phyloP scores from a whole-genome alignment of 768 basidiomycete genomes.

The Mycena metata region DNA sequence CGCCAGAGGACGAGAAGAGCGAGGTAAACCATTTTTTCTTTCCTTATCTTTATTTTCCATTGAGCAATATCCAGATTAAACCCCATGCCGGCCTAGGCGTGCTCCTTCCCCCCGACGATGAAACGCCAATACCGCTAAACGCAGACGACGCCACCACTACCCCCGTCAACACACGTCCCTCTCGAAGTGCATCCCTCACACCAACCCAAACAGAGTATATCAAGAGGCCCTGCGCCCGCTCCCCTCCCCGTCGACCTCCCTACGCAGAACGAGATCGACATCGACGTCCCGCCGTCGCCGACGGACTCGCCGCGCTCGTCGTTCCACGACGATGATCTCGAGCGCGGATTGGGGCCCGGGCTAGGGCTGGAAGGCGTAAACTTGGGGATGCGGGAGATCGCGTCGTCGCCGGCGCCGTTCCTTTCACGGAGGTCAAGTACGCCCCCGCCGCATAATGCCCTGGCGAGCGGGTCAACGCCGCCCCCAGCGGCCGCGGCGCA shows the following conservation, averaged over 20 bases:
- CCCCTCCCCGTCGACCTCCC: conserved; percentile 81
- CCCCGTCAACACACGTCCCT: conserved; percentile 44
- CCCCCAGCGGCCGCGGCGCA: conserved; percentile 38
- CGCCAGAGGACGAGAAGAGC: conserved; percentile 58
- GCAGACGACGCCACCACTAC: conserved; percentile 56
- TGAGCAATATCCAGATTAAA: conserved; percentile 46
- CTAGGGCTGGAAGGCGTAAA: too few relatives aligned
- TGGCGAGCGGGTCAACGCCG: conserved; percentile 27
- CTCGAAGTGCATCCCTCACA: too few relatives aligned
- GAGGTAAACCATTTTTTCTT: conserved; percentile 57
- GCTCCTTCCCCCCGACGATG: conserved; percentile 42
- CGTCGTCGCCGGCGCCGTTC: conserved; percentile 39
- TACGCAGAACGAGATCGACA: conserved; percentile 75
- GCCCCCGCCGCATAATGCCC: conserved; percentile 19
- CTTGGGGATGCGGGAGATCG: conserved; percentile 54
- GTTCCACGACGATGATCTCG: conserved; percentile 65
- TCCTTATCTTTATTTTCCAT: conserved; percentile 7
- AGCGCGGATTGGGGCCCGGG: conserved; percentile 52
- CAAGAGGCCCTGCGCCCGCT: conserved; percentile 69
- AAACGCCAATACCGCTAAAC: conserved; percentile 76
- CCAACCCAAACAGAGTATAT: conserved; percentile 47
- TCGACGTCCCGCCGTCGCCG: conserved; percentile 60
- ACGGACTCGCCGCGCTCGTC: conserved; percentile 58
- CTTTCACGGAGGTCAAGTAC: conserved; percentile 38
- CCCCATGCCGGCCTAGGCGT: conserved; percentile 63